Evolutionary conservation across 306 rosid genomes (phyloP).

Genomic region (Vachellia collinsii): DNA sequence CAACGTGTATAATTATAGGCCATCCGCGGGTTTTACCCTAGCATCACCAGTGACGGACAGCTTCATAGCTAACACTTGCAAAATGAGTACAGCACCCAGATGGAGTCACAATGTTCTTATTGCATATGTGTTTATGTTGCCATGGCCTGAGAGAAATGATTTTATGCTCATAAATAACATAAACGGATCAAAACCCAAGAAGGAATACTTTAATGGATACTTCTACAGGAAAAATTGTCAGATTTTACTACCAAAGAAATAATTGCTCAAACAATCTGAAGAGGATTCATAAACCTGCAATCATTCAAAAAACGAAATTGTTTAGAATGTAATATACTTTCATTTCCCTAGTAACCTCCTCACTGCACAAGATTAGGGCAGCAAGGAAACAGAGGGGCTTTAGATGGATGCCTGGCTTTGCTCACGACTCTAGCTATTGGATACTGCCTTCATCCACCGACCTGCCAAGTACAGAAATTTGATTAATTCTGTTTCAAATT

Average conservation of each 20-base stretch:
- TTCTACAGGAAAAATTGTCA: constrained; percentile 30
- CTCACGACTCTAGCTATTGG: constrained; percentile 1
- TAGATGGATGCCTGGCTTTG: constrained; percentile 11
- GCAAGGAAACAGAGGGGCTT: constrained; percentile 2
- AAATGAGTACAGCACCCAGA: constrained; percentile 21
- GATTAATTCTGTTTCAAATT: constrained; percentile 18
- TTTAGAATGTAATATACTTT: constrained; percentile 9
- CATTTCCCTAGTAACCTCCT: constrained; percentile 16
- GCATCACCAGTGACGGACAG: not conserved
- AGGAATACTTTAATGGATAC: not conserved
- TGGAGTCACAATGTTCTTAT: constrained; percentile 25
- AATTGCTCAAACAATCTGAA: constrained; percentile 30
- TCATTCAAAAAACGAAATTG: constrained; percentile 26
- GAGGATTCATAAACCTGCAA: constrained; percentile 31
- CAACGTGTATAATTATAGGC: too few relatives aligned
- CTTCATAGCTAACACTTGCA: not conserved
- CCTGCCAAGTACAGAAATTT: constrained; percentile 21
- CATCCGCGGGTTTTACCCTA: not conserved
- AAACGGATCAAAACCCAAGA: constrained; percentile 2
- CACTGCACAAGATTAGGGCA: not conserved
- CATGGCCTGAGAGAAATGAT: constrained; percentile 16
- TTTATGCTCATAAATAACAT: constrained; percentile 22
- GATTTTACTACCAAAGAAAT: constrained; percentile 26
- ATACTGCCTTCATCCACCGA: constrained; percentile 18
- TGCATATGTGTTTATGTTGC: constrained; percentile 12